Base-by-base conservation (phyloP, 2,329 filamentous ascomycete genomes). In the Pseudogymnoascus sp. region DNA sequence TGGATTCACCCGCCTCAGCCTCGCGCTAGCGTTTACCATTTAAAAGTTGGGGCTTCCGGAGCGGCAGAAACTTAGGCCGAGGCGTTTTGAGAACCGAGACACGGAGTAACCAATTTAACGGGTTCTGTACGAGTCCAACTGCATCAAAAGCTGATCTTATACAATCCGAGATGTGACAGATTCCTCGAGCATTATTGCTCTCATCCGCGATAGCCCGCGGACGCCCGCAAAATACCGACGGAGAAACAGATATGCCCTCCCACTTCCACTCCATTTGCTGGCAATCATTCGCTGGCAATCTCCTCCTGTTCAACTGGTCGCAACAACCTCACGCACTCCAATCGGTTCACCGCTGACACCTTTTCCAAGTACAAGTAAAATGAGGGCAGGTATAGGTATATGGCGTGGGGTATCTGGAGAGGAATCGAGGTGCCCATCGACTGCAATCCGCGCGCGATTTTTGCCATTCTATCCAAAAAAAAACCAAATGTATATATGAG, bases 111-210 rank as follows among this genome's bases (percentile, higher is more conserved):
- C 45, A 52, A 52, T 52, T 30, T 52, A 30, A 52, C 45, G n/a
- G 45, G n/a, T n/a, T 30, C 45, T 52, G 45, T 52, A 52, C 45
- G 45, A 52, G 45, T 19, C 45, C 45, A 30, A 52, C 45, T 30
- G 45, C 26, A 15, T 52, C 45, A 52, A 52, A 48, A 52, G 45
- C 23, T 52, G 45, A 52, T 52, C 41, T 52, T 52, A 52, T 52
- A 52, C 41, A 52, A 52, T 52, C 41, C 41, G 41, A 52, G n/a
- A 52, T 52, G 23, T 52, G 41, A 52, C 23, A 30, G 23, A 30
- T 28, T 30, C 23, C 8, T 30, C 41, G 23, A 52, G 41, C 30
- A 52, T 18, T 52, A 52, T 52, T 52, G 23, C n/a, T 23, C n/a
- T 30, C 26, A 52, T 18, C 41, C 41, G 41, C 41, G 23, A 30